Percentiles rank a stretch among this genome's conserved stretches.
phyloP scores from a whole-genome alignment of 495 filamentous ascomycete species.

The Neurospora sp. region DNA sequence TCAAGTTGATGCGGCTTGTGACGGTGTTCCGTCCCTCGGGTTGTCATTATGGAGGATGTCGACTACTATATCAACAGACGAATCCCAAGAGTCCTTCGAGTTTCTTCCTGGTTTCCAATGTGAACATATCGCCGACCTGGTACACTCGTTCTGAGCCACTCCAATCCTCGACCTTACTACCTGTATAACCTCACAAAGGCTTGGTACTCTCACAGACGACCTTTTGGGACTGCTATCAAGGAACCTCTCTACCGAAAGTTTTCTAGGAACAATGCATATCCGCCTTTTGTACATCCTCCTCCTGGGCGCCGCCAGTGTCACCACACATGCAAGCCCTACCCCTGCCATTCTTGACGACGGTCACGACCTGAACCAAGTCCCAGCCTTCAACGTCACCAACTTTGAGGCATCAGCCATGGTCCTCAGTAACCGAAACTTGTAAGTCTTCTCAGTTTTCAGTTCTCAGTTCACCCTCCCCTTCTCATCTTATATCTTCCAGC shows the following conservation, averaged over 20 bases:
- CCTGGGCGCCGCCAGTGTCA: not conserved
- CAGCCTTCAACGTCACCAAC: conserved; percentile 11
- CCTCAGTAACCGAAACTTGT: conserved; percentile 18
- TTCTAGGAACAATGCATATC: not conserved
- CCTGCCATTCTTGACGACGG: not conserved
- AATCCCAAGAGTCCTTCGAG: not conserved
- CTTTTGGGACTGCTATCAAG: not conserved
- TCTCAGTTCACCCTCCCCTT: not conserved
- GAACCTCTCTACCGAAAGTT: not conserved
- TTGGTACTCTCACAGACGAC: not conserved
- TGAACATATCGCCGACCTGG: not conserved
- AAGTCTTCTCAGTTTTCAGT: not conserved
- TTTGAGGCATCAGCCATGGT: conserved; percentile 14
- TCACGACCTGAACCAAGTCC: not conserved
- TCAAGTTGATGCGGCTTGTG: not conserved
- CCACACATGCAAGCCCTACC: not conserved
- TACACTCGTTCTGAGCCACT: not conserved
- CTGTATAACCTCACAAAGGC: not conserved
- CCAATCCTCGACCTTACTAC: not conserved
- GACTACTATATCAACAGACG: not conserved
- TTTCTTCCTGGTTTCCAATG: not conserved
- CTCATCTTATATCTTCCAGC: not conserved
- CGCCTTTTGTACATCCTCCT: not conserved
- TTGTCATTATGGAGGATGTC: not conserved
- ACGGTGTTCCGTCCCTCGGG: not conserved